Base-by-base conservation (phyloP, 495 filamentous ascomycete genomes). In the Astrothelium subdiscretum region DNA sequence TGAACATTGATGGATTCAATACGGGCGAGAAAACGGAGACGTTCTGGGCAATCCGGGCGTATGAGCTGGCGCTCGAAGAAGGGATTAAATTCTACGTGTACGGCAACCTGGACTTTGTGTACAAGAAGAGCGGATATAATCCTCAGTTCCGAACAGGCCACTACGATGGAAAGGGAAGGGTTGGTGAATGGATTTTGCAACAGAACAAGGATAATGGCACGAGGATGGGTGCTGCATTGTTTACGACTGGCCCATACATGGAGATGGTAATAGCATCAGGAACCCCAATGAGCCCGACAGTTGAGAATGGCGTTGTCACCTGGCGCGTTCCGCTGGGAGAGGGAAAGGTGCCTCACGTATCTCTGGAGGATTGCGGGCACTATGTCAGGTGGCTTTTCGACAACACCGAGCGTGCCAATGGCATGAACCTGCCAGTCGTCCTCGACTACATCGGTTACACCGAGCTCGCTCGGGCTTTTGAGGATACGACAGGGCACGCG, bases 341-440 rank as follows among this genome's bases (percentile, higher is more conserved):
- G 32, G 79, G 80, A 3, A 74, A 74, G 0, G 69, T 84, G 0
- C 67, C 76, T 31, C 76, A 77, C 58, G 74, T 82, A 1, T 62
- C 75, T 2, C 76, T 84, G 0, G 78, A 81, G 26, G 83, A 85
- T 68, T 76, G 75, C 67, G 82, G 74, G 1, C 42, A 69, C 43
- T 85, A 84, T 67, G 77, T 79, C 3, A 72, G 75, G 20, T 85
- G 81, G 81, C 72, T 83, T 4, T 83, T 84, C 61, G 81, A 84
- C 65, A 66, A 83, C 68, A 73, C 72, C 0, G 69, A 77, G 11
- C 66, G 70, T 11, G 74, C 80, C 2, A 75, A 75, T 58, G 82
- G 82, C 0, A 64, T 84, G 65, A 71, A 84, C 58, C 75, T 85
- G 10, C 70, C 76, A 32, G 77, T 81, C 15, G 76, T 78, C 1